Evolutionary conservation across 202 grass and related monocot genomes (phyloP), one percentile per base, ranked within the genome.

Genomic region (Saccharum hybrid): DNA sequence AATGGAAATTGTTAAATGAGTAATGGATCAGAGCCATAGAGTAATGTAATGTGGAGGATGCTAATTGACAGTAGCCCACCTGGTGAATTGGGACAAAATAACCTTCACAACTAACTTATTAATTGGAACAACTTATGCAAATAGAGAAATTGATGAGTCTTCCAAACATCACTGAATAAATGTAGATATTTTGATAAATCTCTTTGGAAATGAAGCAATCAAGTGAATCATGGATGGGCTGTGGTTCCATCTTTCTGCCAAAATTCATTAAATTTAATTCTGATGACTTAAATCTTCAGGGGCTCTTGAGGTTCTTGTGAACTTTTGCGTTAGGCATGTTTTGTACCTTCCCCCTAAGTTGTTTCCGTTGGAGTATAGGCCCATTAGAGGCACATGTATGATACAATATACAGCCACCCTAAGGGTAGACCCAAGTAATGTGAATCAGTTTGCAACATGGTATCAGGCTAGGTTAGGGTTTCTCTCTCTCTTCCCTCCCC

Each of bases 191-290:
- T 13, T 14, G 31, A 74, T 57, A 63, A 61, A 33, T 77, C 5
- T 60, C 19, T 82, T 45, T 77, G 26, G n/a, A 43, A 77, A 16
- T 22, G 51, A 77, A 21, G 63, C 23, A 76, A 84, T 69, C 54
- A 51, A 34, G 19, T 59, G 14, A 5, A 41, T 37, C 71, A 54
- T 23, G 75, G 18, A 18, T 46, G 16, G 0, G 19, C 2, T 45
- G 28, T 48, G 19, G 42, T 14, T 38, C 72, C 33, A 54, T 23
- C 18, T 23, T 37, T 10, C 43, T 49, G 16, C 31, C 41, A 18
- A 37, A 59, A 57, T 36, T 60, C 30, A 70, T 48, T 68, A 28
- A 28, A 28, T 28, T 28, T 28, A 37, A 2, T 65, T 22, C 4
- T 60, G 39, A 46, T 42, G 5, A 11, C 34, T 77, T 71, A 30